These are phyloP conservation scores for Platanus orientalis DNA, from an alignment of 164 flowering plant genomes.

Conservation along the genomic window DNA sequence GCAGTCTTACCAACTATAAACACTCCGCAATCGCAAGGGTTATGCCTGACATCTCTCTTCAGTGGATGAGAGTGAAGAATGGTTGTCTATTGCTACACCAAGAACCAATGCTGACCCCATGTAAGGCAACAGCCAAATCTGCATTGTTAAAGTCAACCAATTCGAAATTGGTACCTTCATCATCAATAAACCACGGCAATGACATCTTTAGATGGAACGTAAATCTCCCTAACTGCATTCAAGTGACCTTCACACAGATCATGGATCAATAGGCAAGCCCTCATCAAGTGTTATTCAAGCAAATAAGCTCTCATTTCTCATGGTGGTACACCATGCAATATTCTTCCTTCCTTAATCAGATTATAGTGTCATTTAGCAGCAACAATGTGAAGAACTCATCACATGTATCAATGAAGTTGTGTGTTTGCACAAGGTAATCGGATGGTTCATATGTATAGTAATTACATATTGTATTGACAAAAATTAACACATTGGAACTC, in stretches of 20 bases:
- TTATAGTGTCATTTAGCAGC: constrained; percentile 1
- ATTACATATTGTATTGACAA: constrained; percentile 1
- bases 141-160: constrained; percentile 99
- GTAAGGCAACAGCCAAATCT: constrained; percentile 90
- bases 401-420: not conserved
- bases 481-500: not conserved
- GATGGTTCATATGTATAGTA: constrained; percentile 2
- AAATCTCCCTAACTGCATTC: constrained; percentile 52
- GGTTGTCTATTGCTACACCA: constrained; percentile 88
- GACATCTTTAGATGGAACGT: no score
- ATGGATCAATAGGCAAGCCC: constrained; percentile 42
- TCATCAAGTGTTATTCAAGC: constrained; percentile 24
- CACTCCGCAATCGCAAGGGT: constrained; percentile 67
- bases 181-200: constrained; percentile 82
- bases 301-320: constrained; percentile 31
- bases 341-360: constrained; percentile 9
- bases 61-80: constrained; percentile 60
- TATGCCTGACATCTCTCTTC: constrained; percentile 82
- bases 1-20: constrained; percentile 94
- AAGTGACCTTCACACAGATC: constrained; percentile 52
- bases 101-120: constrained; percentile 88
- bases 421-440: not conserved
- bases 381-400: constrained; percentile 3
- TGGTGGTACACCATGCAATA: constrained; percentile 14
- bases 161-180: constrained; percentile 89